Evolutionary conservation across 495 filamentous ascomycete genomes (phyloP).

Genomic region (Talaromyces trachyspermus): DNA sequence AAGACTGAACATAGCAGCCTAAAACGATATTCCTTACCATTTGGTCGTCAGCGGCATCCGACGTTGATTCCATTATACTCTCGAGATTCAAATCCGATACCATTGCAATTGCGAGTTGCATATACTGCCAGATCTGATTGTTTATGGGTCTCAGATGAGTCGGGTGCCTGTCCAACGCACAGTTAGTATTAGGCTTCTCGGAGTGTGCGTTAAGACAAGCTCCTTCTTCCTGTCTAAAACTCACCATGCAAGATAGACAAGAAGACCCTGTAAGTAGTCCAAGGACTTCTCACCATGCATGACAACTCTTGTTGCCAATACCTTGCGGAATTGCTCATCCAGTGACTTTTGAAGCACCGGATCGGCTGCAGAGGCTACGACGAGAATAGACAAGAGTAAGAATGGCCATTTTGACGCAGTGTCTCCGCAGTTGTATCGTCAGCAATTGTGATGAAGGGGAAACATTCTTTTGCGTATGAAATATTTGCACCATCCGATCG

Average conservation of each 20-base stretch:
- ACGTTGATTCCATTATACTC: neutral
- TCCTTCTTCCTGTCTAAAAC: conserved; percentile 4
- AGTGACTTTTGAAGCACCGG: neutral
- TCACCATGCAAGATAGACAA: conserved; percentile 35
- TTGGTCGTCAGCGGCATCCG: neutral
- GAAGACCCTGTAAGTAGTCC: conserved; percentile 33
- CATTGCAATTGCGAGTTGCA: conserved; percentile 4
- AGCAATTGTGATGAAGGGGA: conserved; percentile 1
- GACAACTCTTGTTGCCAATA: conserved; percentile 14
- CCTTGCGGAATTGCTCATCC: conserved; percentile 4
- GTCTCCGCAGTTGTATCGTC: neutral
- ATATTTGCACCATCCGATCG: neutral
- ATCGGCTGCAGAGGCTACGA: neutral
- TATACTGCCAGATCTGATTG: conserved; percentile 4
- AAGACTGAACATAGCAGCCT: neutral
- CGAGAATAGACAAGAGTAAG: neutral
- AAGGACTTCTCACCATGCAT: conserved; percentile 26
- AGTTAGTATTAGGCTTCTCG: neutral
- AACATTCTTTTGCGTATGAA: neutral
- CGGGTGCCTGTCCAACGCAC: neutral
- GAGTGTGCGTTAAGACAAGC: neutral
- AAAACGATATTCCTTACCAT: neutral
- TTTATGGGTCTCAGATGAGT: conserved; percentile 1
- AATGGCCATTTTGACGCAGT: neutral
- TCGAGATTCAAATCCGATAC: conserved; percentile 2